A percentile compares a stretch with the other conserved stretches of the same genome.
These are phyloP conservation scores for Oryza officinalis DNA, from an alignment of 176 grass and related monocot species.

Conservation along the genomic window DNA sequence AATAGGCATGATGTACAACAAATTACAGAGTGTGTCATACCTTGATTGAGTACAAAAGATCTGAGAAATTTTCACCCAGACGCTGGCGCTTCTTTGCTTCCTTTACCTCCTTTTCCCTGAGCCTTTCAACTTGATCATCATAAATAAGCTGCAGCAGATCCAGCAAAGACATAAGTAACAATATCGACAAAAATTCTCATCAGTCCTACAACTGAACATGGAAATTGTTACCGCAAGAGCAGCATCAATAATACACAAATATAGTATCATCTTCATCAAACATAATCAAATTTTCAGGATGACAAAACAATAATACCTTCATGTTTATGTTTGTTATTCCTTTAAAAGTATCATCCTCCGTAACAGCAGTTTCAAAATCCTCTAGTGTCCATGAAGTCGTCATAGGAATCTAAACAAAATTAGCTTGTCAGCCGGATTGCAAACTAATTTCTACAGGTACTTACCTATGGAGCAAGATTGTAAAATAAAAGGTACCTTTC, in stretches of 20 bases:
- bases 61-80: conserved; percentile 89
- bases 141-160: conserved; percentile 77
- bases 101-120: conserved; percentile 88
- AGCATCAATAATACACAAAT: background rate
- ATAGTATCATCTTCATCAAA: background rate
- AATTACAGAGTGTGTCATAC: conserved; percentile 33
- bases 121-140: conserved; percentile 89
- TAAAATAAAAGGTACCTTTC: conserved; percentile 22
- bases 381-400: conserved; percentile 64
- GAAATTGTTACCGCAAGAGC: background rate
- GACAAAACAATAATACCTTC: conserved; percentile 52
- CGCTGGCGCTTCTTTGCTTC: conserved; percentile 85
- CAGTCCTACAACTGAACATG: background rate
- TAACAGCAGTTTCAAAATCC: conserved; percentile 69
- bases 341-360: conserved; percentile 57
- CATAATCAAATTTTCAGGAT: background rate
- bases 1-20: background rate
- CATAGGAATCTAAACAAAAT: conserved; percentile 70
- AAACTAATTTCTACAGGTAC: background rate
- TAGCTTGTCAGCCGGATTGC: conserved; percentile 13
- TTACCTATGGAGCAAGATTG: background rate
- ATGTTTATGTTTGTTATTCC: conserved; percentile 80
- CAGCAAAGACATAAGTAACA: conserved; percentile 29
- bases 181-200: background rate
- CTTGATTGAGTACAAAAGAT: conserved; percentile 91